Percentiles rank a stretch among this genome's conserved stretches.
phyloP scores from a whole-genome alignment of 1,284 basidiomycete genomes.

The Leccinum fuscescens region DNA sequence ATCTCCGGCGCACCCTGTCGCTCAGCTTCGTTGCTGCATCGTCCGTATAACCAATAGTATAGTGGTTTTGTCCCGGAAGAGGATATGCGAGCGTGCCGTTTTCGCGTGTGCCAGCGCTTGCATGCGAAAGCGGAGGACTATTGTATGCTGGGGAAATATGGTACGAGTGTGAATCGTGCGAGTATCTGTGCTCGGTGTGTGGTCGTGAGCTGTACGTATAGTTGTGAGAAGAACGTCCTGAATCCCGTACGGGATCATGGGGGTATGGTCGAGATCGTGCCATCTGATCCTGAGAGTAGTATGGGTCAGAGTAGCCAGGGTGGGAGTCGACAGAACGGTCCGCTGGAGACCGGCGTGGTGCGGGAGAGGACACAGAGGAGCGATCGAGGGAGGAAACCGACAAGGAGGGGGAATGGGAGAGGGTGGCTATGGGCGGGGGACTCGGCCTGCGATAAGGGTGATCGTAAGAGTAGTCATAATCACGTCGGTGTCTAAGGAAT shows the following conservation, averaged over 20 bases:
- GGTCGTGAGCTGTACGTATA: conserved; percentile 32
- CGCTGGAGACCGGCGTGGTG: conserved; percentile 38
- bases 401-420: conserved; percentile 61
- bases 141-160: conserved; percentile 28
- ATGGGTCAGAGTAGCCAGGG: conserved; percentile 29
- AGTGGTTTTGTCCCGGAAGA: conserved; percentile 37
- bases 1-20: conserved; percentile 68
- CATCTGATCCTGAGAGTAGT: conserved; percentile 35
- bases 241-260: conserved; percentile 36
- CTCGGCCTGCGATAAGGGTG: conserved; percentile 46
- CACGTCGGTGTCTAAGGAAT: conserved; percentile 38
- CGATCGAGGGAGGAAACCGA: conserved; percentile 58
- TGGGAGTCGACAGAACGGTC: conserved; percentile 29
- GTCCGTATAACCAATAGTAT: conserved; percentile 60
- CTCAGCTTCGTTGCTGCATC: conserved; percentile 75
- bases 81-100: conserved; percentile 31
- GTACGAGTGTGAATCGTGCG: conserved; percentile 34
- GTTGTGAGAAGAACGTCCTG: conserved; percentile 31
- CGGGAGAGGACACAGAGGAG: conserved; percentile 58
- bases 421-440: conserved; percentile 54
- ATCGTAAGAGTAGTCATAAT: conserved; percentile 39
- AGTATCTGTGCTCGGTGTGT: conserved; percentile 31
- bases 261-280: conserved; percentile 35
- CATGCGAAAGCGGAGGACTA: conserved; percentile 29
- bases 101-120: conserved; percentile 24